These are phyloP conservation scores for Phytophthora ramorum DNA, from an alignment of 352 stramenopile genomes.

Conservation along the genomic window DNA sequence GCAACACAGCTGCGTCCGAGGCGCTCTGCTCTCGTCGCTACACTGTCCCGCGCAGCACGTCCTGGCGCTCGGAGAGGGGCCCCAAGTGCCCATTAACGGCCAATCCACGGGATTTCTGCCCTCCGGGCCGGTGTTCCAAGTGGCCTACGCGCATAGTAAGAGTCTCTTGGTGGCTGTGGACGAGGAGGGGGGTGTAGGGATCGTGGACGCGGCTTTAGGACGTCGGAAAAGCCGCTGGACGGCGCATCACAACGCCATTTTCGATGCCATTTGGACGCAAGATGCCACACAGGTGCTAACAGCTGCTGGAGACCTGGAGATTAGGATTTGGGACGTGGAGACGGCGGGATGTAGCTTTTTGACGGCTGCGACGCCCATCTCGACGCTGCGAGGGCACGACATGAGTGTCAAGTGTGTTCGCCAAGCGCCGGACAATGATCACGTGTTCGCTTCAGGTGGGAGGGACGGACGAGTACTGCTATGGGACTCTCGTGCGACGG, in stretches of 20 bases:
- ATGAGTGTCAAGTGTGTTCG: slow-evolving; percentile 86
- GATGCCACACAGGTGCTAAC: slow-evolving; percentile 61
- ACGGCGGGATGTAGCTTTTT: slow-evolving; percentile 16
- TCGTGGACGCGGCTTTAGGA: slow-evolving; percentile 39
- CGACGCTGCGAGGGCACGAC: slow-evolving; percentile 50
- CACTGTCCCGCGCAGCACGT: slow-evolving; percentile 36
- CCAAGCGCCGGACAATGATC: slow-evolving; percentile 37
- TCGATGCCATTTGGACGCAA: slow-evolving; percentile 69
- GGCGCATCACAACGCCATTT: slow-evolving; percentile 76
- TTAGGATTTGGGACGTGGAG: slow-evolving; percentile 66
- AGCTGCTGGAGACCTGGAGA: slow-evolving; percentile 61
- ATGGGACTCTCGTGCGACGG: slow-evolving; percentile 53
- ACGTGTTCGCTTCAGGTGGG: slow-evolving; percentile 64
- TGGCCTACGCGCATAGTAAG: slow-evolving; percentile 44
- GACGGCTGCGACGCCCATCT: slow-evolving; percentile 27
- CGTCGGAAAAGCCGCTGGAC: slow-evolving; percentile 47
- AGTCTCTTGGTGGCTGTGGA: slow-evolving; percentile 56
- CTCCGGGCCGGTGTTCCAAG: slow-evolving; percentile 57
- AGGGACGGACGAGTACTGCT: slow-evolving; percentile 70
- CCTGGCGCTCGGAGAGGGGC: slow-evolving; percentile 20
- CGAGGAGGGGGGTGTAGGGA: slow-evolving; percentile 61
- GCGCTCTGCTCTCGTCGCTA: slow-evolving; percentile 43
- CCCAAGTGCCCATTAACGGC: slow-evolving; percentile 14
- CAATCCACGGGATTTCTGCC: slow-evolving; percentile 16
- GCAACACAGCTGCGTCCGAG: slow-evolving; percentile 29